phyloP scores from a whole-genome alignment of 2,329 filamentous ascomycete species.

The Hypoxylon sp. region DNA sequence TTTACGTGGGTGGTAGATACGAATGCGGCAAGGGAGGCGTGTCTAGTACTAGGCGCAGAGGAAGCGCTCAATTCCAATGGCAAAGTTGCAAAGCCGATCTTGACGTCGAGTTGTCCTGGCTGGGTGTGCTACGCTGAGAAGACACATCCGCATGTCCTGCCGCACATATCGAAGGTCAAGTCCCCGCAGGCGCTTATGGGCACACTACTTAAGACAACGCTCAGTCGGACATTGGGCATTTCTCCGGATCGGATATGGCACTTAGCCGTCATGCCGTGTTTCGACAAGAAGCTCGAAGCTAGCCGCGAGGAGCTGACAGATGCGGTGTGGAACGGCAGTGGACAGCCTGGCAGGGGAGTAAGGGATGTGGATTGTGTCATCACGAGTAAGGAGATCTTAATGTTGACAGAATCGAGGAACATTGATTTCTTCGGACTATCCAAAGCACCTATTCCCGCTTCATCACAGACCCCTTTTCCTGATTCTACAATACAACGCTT shows the following conservation, averaged over 20 bases:
- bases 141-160: slow-evolving; percentile 93
- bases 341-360: slow-evolving; percentile 68
- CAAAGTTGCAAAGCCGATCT: slow-evolving; percentile 68
- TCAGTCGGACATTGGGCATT: slow-evolving; percentile 80
- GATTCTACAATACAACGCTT: slow-evolving; percentile 79
- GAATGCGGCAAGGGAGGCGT: slow-evolving; percentile 84
- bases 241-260: slow-evolving; percentile 90
- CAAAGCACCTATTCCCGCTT: slow-evolving; percentile 65
- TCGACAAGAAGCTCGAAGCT: slow-evolving; percentile 98
- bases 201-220: slow-evolving; percentile 87
- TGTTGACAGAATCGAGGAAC: slow-evolving; percentile 84
- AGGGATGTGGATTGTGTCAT: slow-evolving; percentile 98
- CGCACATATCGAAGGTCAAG: slow-evolving; percentile 91
- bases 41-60: slow-evolving; percentile 83
- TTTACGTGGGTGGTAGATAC: slow-evolving; percentile 95
- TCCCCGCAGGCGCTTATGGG: slow-evolving; percentile 94
- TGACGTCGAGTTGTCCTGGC: slow-evolving; percentile 93
- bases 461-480: slow-evolving; percentile 74
- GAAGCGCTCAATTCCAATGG: slow-evolving; percentile 70
- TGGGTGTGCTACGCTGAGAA: slow-evolving; percentile 99
- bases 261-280: slow-evolving; percentile 96
- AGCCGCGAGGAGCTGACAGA: slow-evolving; percentile 93
- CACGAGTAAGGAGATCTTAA: slow-evolving; percentile 93
- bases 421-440: slow-evolving; percentile 82
- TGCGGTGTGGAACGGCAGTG: slow-evolving; percentile 74